phyloP scores from a whole-genome alignment of 2,329 filamentous ascomycete genomes.

The Fusarium mexicanum region DNA sequence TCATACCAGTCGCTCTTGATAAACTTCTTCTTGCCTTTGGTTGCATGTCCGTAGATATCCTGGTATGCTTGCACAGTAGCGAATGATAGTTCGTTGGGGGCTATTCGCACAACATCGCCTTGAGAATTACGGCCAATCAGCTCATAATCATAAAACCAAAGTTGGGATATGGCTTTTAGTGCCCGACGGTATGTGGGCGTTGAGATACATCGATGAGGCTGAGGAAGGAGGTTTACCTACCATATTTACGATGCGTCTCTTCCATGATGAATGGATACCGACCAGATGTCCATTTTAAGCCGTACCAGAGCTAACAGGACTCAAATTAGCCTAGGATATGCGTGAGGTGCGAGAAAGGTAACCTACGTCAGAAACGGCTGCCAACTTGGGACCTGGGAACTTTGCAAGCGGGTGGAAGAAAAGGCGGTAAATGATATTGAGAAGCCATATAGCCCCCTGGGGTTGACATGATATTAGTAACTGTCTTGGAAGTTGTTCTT shows the following conservation, averaged over 20 bases:
- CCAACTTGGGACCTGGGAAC: neutral
- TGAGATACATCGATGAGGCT: accelerated
- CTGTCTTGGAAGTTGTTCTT: accelerated
- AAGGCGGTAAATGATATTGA: neutral
- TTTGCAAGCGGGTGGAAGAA: neutral
- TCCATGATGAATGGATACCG: neutral
- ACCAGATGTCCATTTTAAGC: neutral
- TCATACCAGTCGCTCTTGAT: neutral
- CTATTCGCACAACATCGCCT: neutral
- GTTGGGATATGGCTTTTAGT: accelerated
- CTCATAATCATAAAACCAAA: neutral
- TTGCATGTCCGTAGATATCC: neutral
- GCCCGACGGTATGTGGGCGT: neutral
- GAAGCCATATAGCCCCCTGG: neutral
- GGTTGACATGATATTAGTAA: neutral
- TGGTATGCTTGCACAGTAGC: neutral
- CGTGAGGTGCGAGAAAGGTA: neutral
- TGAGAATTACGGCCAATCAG: neutral
- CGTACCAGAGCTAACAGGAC: neutral
- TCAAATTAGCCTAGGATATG: neutral
- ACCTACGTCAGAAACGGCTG: neutral
- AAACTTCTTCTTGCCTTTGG: neutral
- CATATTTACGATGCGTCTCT: neutral
- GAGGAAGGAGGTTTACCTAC: neutral
- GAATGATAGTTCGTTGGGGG: neutral